Base-by-base conservation (phyloP, 2,329 filamentous ascomycete genomes). In the Epichloe sibirici region DNA sequence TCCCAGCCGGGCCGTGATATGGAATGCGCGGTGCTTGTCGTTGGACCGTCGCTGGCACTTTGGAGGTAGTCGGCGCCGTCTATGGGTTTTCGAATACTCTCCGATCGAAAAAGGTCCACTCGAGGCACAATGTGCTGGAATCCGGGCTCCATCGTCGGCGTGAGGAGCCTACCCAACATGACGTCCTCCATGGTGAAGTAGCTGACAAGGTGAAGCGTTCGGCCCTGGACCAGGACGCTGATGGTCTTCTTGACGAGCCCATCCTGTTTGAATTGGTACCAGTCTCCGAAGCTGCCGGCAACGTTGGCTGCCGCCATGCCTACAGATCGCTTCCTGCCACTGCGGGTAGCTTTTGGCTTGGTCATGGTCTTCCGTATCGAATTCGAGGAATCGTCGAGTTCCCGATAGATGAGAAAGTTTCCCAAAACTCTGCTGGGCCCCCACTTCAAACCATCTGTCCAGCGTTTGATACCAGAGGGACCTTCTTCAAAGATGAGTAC, bases 241-340 rank as follows among this genome's bases (percentile, higher is more conserved):
- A 95, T 89, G 0, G 89, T 95, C 74, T 95, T 95, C 76, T 95
- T 95, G 56, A 95, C 80, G 40, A 95, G 70, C 0, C 90, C 89
- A 2, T 82, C 79, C 17, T 82, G 76, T 62, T 91, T 91, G 76
- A 95, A 95, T 40, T 82, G 81, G 61, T 95, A 95, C 1, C 85
- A 89, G 67, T 94, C 89, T 15, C 90, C 81, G 12, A 95, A 74
- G 1, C 88, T 93, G 5, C 89, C 89, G 45, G 91, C 49, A 8
- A 52, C 51, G 37, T 55, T 56, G 4, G 62, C 51, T 13, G 45
- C 28, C 23, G 51, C 43, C 38, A 21, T 8, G 13, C 38, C 45
- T 7, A 23, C n/a, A 11, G 45, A 25, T 48, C 45, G 25, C 31
- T 48, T 52, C 37, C 51, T 42, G 2, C 45, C 45, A 8, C n/a